These are phyloP conservation scores for Scheffersomyces titani DNA, from an alignment of 1,139 yeast species.

Conservation along the genomic window DNA sequence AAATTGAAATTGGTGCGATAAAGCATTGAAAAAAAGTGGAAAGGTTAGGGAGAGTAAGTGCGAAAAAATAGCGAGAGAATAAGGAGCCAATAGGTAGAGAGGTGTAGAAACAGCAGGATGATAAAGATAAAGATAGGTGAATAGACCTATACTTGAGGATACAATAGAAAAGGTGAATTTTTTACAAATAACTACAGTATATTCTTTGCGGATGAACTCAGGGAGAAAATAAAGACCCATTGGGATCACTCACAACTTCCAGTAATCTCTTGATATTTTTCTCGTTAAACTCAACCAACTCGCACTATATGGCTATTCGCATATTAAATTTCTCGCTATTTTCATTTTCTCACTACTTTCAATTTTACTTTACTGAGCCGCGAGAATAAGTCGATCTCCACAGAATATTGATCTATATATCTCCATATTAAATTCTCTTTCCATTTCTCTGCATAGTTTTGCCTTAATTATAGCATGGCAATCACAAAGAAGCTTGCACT, in stretches of 20 bases:
- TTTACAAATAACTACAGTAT: no score
- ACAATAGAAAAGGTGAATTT: no score
- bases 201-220: no score
- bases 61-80: background rate
- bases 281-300: background rate
- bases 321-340: background rate
- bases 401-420: background rate
- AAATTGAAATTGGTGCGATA: background rate
- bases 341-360: background rate
- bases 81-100: background rate
- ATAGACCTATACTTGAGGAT: no score
- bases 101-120: background rate
- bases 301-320: background rate
- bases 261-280: no score
- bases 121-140: background rate
- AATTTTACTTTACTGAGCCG: background rate
- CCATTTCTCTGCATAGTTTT: background rate
- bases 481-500: slow-evolving; percentile 29
- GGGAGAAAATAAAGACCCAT: no score
- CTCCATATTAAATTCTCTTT: background rate
- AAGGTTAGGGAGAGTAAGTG: background rate
- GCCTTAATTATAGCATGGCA: background rate
- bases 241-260: no score
- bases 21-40: background rate
- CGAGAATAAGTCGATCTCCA: background rate